Percentiles rank a stretch among this genome's conserved stretches.
phyloP scores from a whole-genome alignment of 164 flowering plant genomes.

The Macadamia integrifolia region DNA sequence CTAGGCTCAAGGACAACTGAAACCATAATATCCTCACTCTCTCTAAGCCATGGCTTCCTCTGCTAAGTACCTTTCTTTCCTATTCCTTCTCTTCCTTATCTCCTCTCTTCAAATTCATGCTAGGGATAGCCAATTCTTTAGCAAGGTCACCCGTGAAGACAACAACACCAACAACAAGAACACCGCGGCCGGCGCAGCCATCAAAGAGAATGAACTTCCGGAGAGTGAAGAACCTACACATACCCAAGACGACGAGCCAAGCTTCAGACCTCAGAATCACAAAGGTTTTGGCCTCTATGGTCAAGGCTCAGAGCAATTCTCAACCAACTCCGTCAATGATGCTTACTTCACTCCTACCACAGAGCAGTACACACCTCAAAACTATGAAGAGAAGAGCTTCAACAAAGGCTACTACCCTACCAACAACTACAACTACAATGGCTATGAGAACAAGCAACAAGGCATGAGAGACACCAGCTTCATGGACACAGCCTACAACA shows the following conservation, averaged over 20 bases:
- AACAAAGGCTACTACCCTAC: too few species aligned
- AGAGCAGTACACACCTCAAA: too few species aligned
- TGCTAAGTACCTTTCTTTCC: conserved; percentile 11
- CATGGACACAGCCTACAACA: neutral
- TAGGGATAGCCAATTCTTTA: conserved; percentile 45
- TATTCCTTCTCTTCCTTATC: conserved; percentile 19
- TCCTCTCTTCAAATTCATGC: conserved; percentile 24
- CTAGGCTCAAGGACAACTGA: too few species aligned
- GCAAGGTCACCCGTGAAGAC: conserved; percentile 18
- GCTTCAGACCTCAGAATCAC: conserved; percentile 5
- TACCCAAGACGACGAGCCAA: conserved; percentile 11
- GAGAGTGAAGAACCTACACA: conserved; percentile 9
- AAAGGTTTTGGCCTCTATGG: conserved; percentile 36
- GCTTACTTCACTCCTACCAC: neutral
- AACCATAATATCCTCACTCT: neutral
- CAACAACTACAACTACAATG: too few species aligned
- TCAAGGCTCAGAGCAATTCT: conserved; percentile 8
- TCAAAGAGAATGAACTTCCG: neutral
- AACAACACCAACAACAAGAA: neutral
- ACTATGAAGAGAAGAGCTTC: conserved; percentile 4
- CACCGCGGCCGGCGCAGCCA: neutral
- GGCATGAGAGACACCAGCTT: too few species aligned
- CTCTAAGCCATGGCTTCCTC: conserved; percentile 21
- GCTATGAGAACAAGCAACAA: too few species aligned
- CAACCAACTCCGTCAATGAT: conserved; percentile 8